phyloP scores from a whole-genome alignment of 495 filamentous ascomycete genomes.

The Neurospora sp. region DNA sequence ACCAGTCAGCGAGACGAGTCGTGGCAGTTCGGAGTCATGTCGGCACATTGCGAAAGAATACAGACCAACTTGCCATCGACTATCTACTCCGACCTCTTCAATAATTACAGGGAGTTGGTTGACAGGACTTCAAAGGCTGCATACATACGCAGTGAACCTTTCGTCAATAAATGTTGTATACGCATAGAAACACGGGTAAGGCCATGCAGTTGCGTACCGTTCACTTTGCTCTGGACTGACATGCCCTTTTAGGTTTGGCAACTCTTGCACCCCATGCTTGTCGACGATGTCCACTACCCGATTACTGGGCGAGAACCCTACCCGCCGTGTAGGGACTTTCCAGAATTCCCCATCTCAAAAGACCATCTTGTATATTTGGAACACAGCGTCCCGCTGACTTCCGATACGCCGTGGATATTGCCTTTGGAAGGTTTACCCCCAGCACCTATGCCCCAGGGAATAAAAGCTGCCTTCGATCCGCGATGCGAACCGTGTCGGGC shows the following conservation, averaged over 20 bases:
- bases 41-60: neutral
- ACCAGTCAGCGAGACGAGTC: too few relatives aligned
- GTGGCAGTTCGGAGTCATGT: too few relatives aligned
- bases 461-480: too few relatives aligned
- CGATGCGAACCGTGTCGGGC: too few relatives aligned
- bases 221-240: neutral
- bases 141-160: too few relatives aligned
- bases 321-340: neutral
- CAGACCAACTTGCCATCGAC: neutral
- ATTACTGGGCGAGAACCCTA: neutral
- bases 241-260: neutral
- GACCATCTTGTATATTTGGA: too few relatives aligned
- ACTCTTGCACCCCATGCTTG: neutral
- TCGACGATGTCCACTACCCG: neutral
- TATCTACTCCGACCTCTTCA: neutral
- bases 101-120: neutral
- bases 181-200: neutral
- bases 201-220: neutral
- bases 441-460: too few relatives aligned
- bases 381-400: too few relatives aligned
- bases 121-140: neutral
- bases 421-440: too few relatives aligned
- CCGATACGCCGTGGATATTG: too few relatives aligned
- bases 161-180: neutral
- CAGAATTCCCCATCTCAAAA: too few relatives aligned